phyloP scores from a whole-genome alignment of 306 rosid genomes.

The Vachellia collinsii region DNA sequence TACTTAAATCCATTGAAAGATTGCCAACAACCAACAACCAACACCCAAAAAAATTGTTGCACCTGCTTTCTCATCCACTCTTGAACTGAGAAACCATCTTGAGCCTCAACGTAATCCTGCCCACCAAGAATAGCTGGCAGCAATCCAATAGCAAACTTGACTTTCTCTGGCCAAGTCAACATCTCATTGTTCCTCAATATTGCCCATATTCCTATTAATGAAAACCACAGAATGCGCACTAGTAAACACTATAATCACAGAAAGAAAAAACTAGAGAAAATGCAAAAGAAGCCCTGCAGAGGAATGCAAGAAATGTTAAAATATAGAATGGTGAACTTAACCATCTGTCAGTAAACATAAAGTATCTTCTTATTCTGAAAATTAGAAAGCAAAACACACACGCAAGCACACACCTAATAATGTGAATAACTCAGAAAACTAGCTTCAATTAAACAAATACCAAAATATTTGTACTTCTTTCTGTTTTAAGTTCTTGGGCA shows the following conservation, averaged over 20 bases:
- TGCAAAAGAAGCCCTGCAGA: conserved; percentile 20
- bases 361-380: no score
- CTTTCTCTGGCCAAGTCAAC: conserved; percentile 98
- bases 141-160: conserved; percentile 94
- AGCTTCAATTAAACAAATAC: not conserved
- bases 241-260: conserved; percentile 21
- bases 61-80: conserved; percentile 99
- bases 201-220: conserved; percentile 86
- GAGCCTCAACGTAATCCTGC: conserved; percentile 93
- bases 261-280: conserved; percentile 24
- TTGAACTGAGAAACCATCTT: conserved; percentile 79
- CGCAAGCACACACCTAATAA: not conserved
- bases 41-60: conserved; percentile 19
- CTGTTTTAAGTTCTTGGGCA: conserved; percentile 2
- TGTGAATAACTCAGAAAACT: conserved; percentile 14
- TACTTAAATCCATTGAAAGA: conserved; percentile 23
- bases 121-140: conserved; percentile 98
- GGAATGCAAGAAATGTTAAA: not conserved
- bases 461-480: conserved; percentile 17
- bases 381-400: no score
- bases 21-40: conserved; percentile 19
- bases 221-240: conserved; percentile 32
- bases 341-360: no score
- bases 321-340: no score
- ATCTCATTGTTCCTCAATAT: conserved; percentile 93